phyloP scores from a whole-genome alignment of 225 moss, liverwort and hornwort genomes.

The Bryoerythrophyllum caledonicum region DNA sequence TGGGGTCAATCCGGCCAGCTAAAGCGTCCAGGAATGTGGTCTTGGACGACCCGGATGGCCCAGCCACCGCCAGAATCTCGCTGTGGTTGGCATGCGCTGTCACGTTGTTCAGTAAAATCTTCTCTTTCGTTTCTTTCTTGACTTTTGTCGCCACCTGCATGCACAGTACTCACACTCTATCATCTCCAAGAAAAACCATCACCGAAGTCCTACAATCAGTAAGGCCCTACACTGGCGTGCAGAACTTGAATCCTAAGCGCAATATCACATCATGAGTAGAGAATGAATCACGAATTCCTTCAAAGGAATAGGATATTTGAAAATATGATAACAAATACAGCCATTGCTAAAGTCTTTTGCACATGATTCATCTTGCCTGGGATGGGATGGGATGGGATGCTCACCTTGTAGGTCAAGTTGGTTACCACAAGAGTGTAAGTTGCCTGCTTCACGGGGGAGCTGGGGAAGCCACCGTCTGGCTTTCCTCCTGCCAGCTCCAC shows the following conservation, averaged over 20 bases:
- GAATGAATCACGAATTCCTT: no score
- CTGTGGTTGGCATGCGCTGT: slow-evolving; percentile 27
- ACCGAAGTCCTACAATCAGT: no score
- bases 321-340: background rate
- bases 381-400: background rate
- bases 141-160: slow-evolving; percentile 19
- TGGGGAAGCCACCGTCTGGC: no score
- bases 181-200: no score
- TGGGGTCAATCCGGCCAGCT: slow-evolving; percentile 54
- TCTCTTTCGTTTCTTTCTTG: slow-evolving; percentile 4
- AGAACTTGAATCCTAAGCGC: no score
- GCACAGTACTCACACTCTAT: background rate
- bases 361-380: no score
- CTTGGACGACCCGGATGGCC: slow-evolving; percentile 71
- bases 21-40: slow-evolving; percentile 64
- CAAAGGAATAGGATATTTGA: no score
- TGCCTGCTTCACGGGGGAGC: background rate
- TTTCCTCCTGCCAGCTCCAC: slow-evolving; percentile 7
- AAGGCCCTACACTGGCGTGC: no score
- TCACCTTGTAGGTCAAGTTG: slow-evolving; percentile 36
- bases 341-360: no score
- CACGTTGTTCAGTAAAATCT: slow-evolving; percentile 23
- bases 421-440: slow-evolving; percentile 22
- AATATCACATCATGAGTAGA: no score
- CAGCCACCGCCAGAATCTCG: slow-evolving; percentile 56